These are phyloP conservation scores for Aspergillus sp. DNA, from an alignment of 2,329 filamentous ascomycete species.

Conservation along the genomic window DNA sequence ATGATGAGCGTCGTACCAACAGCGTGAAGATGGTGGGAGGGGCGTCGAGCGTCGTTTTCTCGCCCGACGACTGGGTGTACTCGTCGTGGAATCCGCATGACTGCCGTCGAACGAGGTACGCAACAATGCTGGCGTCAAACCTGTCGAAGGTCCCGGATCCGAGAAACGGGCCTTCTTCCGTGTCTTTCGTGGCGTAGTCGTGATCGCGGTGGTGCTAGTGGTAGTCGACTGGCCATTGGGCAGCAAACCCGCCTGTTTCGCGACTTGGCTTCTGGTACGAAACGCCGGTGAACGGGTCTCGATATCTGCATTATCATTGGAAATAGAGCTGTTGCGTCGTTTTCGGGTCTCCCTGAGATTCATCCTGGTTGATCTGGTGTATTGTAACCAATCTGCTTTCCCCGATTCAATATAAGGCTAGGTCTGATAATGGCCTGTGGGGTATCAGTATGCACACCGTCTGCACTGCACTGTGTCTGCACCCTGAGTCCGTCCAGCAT, in stretches of 20 bases:
- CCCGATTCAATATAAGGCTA: not conserved
- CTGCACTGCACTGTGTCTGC: not conserved
- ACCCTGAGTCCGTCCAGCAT: too few species aligned
- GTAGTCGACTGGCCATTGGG: too few species aligned
- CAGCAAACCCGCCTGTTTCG: not conserved
- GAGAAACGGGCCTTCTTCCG: constrained; percentile 41
- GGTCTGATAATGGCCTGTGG: not conserved
- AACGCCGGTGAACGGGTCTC: constrained; percentile 1
- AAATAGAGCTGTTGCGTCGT: constrained; percentile 16
- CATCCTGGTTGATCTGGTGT: not conserved
- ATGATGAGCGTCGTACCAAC: constrained; percentile 14
- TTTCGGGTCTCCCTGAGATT: constrained; percentile 15
- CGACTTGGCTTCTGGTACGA: not conserved
- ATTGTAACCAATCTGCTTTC: too few species aligned
- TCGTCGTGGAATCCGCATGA: constrained; percentile 13
- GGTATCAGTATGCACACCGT: not conserved
- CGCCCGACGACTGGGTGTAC: constrained; percentile 20
- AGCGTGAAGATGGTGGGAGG: constrained; percentile 14
- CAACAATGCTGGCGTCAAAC: constrained; percentile 38
- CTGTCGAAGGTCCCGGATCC: constrained; percentile 34
- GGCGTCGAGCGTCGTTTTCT: constrained; percentile 31
- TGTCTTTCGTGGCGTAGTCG: constrained; percentile 23
- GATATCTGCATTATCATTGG: not conserved
- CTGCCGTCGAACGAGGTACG: constrained; percentile 29
- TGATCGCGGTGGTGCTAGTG: not conserved